phyloP scores from a whole-genome alignment of 768 basidiomycete genomes.

The Rhodotorula toruloides region DNA sequence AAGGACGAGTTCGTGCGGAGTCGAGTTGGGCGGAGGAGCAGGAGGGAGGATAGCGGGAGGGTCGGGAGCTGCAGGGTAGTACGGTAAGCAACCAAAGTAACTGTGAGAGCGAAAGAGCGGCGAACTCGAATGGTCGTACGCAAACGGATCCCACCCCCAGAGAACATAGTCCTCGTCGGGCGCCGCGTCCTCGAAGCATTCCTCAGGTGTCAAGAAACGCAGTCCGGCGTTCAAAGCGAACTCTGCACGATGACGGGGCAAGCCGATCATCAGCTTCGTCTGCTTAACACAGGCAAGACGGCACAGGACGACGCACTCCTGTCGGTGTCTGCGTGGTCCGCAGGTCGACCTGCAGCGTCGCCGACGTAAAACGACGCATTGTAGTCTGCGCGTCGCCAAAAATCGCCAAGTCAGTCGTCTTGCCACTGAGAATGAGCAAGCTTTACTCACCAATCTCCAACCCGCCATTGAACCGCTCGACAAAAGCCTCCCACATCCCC shows the following conservation, averaged over 20 bases:
- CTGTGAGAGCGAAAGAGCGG: too few species aligned
- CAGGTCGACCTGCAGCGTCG: slow-evolving; percentile 48
- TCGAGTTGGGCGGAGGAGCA: background rate
- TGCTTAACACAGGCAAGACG: too few species aligned
- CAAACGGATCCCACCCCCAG: slow-evolving; percentile 3
- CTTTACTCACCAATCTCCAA: slow-evolving; percentile 40
- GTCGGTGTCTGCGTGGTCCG: slow-evolving; percentile 46
- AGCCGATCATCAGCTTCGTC: too few species aligned
- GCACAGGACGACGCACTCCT: background rate
- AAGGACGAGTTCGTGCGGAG: slow-evolving; percentile 54
- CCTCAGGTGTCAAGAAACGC: slow-evolving; percentile 13
- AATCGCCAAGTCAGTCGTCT: background rate
- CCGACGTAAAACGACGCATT: slow-evolving; percentile 46
- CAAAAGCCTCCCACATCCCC: slow-evolving; percentile 45
- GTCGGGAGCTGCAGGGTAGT: too few species aligned
- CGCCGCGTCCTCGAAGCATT: background rate
- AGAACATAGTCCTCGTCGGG: background rate
- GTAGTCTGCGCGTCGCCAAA: slow-evolving; percentile 38
- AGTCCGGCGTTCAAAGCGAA: slow-evolving; percentile 9
- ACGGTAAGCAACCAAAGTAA: background rate
- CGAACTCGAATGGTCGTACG: background rate
- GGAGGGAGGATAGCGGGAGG: too few species aligned
- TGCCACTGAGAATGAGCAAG: accelerated
- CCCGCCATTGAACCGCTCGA: slow-evolving; percentile 38
- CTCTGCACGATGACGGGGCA: slow-evolving; percentile 15